These are phyloP conservation scores for Alloascoidea africana DNA, from an alignment of 805 yeast genomes.

Conservation along the genomic window DNA sequence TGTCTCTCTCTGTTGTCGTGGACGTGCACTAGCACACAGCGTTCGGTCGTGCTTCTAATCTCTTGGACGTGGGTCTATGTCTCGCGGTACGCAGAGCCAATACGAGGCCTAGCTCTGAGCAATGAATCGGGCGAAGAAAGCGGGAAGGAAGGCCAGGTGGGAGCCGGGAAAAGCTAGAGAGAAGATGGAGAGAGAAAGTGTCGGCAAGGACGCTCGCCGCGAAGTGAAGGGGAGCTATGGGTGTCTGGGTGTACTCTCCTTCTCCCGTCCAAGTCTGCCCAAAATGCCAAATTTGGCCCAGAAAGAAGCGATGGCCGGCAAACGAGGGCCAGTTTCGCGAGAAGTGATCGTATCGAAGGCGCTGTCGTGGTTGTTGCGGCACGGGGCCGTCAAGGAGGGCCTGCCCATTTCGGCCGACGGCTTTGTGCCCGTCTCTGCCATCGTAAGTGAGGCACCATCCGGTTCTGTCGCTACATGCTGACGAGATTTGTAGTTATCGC, in stretches of 20 bases:
- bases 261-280: neutral
- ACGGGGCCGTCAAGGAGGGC: constrained; percentile 61
- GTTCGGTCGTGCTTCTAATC: no score
- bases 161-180: neutral
- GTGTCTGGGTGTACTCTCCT: neutral
- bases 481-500: no score
- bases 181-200: neutral
- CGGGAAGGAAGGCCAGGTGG: neutral
- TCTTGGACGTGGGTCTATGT: no score
- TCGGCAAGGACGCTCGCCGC: neutral
- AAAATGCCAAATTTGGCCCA: neutral
- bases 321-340: no score
- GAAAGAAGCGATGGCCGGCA: no score
- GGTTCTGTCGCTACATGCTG: no score
- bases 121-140: no score
- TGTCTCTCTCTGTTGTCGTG: no score
- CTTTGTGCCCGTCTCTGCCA: constrained; percentile 34
- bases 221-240: neutral
- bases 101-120: no score
- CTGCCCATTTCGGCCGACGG: constrained; percentile 55
- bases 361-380: constrained; percentile 68
- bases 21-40: no score
- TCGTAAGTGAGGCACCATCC: no score
- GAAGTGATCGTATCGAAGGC: constrained; percentile 48
- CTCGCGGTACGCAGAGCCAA: no score